Evolutionary conservation across 2,329 filamentous ascomycete genomes (phyloP), one percentile per base, ranked within the genome.

Genomic region (Venturia carpophila): DNA sequence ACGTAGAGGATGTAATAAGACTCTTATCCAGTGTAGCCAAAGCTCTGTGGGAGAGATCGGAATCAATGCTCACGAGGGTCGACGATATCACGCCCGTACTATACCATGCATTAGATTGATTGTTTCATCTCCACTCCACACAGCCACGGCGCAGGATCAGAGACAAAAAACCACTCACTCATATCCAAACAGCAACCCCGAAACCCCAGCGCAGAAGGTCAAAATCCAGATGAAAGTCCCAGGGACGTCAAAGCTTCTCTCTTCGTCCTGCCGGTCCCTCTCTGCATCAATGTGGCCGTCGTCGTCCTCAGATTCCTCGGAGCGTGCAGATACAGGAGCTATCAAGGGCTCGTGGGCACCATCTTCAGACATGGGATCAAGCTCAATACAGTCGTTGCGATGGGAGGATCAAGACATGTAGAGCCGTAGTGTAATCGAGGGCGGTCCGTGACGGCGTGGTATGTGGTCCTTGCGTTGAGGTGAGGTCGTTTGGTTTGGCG

Each of bases 21-120:
- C 79, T 80, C 70, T 86, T 84, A 71, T 86, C 83, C 19, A 83
- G 73, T 1, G 81, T 85, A 7, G 79, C 80, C 24, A 78, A 73
- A 1, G 73, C 70, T 7, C 79, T 79, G 49, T 76, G 71, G 7
- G 82, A 83, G 34, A 85, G 78, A 68, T 83, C 81, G 1, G 80
- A 75, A 60, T 76, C 76, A 66, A 86, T 79, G 4, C 80, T 82
- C 34, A 87, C 78, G 65, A 87, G 78, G 1, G 83, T 85, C 1
- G 83, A 83, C 43, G 82, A 84, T 65, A 86, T 85, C 19, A 86
- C 83, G 43, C 84, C 84, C 43, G 84, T 86, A 70, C 81, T 76
- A 69, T 66, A 66, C 63, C 47, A 62, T 42, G 64, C 24, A 65
- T 66, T 34, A 60, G 41, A 24, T 39, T 63, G 27, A 24, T 64